Evolutionary conservation across 257 asterid species (phyloP).

Genomic region (Cinchona pubescens): DNA sequence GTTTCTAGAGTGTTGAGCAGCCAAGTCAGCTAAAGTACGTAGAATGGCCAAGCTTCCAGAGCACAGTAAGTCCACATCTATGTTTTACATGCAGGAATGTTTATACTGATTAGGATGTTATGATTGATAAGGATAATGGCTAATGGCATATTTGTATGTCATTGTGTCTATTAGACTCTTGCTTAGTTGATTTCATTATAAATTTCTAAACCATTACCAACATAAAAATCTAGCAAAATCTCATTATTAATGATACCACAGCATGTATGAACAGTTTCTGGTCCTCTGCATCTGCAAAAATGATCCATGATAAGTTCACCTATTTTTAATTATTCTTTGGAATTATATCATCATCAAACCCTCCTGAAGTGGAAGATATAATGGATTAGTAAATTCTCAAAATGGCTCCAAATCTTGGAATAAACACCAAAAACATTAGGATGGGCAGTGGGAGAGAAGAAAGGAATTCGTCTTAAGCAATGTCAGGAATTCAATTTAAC

Average conservation of each 20-base stretch:
- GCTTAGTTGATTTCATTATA: neutral
- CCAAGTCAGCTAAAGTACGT: slow-evolving; percentile 52
- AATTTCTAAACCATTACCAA: neutral
- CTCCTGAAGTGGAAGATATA: no score
- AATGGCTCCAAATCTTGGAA: no score
- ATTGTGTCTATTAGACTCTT: neutral
- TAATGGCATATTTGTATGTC: neutral
- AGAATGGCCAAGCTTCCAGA: slow-evolving; percentile 49
- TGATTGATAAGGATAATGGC: neutral
- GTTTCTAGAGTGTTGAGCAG: slow-evolving; percentile 46
- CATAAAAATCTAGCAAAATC: neutral
- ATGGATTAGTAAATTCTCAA: no score
- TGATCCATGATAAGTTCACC: neutral
- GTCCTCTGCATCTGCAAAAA: neutral
- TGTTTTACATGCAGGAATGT: neutral
- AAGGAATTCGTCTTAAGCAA: no score
- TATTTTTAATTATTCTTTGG: neutral
- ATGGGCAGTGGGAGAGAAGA: no score
- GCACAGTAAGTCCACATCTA: slow-evolving; percentile 34
- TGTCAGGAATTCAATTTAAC: no score
- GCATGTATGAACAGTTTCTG: neutral
- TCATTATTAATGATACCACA: neutral
- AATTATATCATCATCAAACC: no score
- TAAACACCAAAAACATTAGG: no score
- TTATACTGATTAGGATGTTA: neutral